Base-by-base conservation (phyloP, 2,329 filamentous ascomycete genomes). In the Aspergillus viridinutans region DNA sequence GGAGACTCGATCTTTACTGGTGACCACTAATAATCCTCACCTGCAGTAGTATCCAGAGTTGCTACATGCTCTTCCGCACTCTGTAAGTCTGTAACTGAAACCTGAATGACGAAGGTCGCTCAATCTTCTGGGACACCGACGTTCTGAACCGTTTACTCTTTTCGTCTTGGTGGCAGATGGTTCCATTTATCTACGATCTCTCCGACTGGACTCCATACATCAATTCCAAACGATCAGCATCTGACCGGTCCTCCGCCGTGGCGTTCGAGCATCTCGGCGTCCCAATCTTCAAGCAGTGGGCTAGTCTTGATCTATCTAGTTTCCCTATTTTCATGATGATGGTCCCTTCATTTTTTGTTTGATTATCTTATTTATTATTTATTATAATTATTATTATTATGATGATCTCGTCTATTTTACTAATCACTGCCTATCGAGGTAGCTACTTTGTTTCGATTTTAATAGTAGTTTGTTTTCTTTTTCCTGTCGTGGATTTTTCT, bases 201-300 rank as follows among this genome's bases (percentile, higher is more conserved):
- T 20, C 40, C 4, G 21, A 20, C 40, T 43, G 40, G n/a, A 43
- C 10, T 47, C 43, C 21, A 8, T 14, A 2, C 8, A 23, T 23
- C 3, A 14, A 26, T 47, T 21, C 42, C 32, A 38, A 38, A 43
- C 21, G 59, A 61, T 61, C 59, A 60, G 55, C 58, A 55, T 58
- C 58, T 61, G 59, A 61, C 59, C 58, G 50, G 58, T 59, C 53
- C 55, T 56, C 53, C 55, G 49, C 35, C 54, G 54, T 59, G 57
- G 57, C 54, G 57, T 53, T 58, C 52, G 38, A 55, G 54, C 49
- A 51, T 50, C 55, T 63, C 61, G 61, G 59, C 59, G 62, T 64
- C 49, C n/a, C 40, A 48, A 29, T 48, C 28, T 54, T 43, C 55
- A 29, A 43, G 40, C 32, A 38, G 32, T 38, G 32, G 32, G 14